phyloP scores from a whole-genome alignment of 148 eudicot species.

The Camellia sinensis region DNA sequence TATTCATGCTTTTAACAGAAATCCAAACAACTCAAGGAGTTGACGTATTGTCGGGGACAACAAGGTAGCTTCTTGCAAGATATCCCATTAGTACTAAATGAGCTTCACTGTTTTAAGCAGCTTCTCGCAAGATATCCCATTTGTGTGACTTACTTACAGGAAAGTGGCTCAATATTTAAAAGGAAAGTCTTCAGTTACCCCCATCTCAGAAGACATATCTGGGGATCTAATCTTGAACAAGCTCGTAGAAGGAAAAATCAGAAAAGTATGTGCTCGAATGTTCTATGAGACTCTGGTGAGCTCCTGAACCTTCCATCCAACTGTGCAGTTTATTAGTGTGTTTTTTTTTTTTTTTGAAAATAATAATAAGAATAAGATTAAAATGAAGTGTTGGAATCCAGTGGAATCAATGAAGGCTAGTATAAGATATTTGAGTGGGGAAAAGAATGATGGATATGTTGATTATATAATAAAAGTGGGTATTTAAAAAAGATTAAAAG shows the following conservation, averaged over 20 bases:
- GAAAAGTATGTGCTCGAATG: conserved; percentile 78
- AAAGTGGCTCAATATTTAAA: conserved; percentile 70
- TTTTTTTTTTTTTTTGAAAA: neutral
- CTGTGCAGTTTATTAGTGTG: neutral
- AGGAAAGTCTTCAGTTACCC: conserved; percentile 46
- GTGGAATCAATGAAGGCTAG: too few relatives aligned
- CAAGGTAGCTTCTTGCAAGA: conserved; percentile 47
- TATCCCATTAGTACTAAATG: neutral
- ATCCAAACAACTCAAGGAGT: conserved; percentile 42
- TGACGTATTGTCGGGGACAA: conserved; percentile 54
- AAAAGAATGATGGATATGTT: too few relatives aligned
- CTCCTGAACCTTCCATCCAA: neutral
- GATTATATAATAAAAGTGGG: too few relatives aligned
- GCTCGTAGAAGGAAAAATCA: conserved; percentile 64
- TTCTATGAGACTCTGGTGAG: conserved; percentile 83
- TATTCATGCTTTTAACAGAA: conserved; percentile 35
- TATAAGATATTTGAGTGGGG: too few relatives aligned
- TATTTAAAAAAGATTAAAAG: too few relatives aligned
- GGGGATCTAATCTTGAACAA: conserved; percentile 47
- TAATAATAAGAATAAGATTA: too few relatives aligned
- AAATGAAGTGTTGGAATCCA: too few relatives aligned
- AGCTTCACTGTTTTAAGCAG: conserved; percentile 6
- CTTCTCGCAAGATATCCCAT: neutral
- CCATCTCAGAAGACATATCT: conserved; percentile 26
- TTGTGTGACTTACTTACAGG: conserved; percentile 38